phyloP scores from a whole-genome alignment of 2,329 filamentous ascomycete species.

The Neoarthrinium moseri region DNA sequence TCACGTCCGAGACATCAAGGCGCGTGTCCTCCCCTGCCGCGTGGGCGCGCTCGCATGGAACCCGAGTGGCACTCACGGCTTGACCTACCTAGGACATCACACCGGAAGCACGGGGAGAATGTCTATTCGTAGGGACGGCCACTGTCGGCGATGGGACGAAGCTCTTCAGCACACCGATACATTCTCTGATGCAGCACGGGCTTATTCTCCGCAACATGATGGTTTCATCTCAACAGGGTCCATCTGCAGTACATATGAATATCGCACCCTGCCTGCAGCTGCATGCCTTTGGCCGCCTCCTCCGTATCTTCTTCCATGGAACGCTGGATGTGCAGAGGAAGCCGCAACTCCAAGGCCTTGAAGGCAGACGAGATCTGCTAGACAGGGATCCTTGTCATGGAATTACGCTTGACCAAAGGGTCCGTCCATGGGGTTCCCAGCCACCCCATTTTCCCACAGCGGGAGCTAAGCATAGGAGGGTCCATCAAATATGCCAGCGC shows the following conservation, averaged over 20 bases:
- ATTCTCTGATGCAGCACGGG: not conserved
- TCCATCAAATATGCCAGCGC: not conserved
- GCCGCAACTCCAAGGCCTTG: not conserved
- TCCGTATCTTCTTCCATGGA: too few species aligned
- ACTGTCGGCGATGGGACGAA: not conserved
- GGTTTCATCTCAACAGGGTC: not conserved
- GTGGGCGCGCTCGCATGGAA: conserved; percentile 1
- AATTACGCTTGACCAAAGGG: not conserved
- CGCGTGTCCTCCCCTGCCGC: not conserved
- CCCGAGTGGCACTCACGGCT: too few species aligned
- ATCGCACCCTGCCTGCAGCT: not conserved
- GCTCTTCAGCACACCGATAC: not conserved
- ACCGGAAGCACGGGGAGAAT: too few species aligned
- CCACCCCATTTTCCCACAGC: conserved; percentile 5
- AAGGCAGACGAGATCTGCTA: not conserved
- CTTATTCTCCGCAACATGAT: not conserved
- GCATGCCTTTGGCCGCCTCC: not conserved
- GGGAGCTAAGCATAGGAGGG: conserved; percentile 4
- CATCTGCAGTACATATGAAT: not conserved
- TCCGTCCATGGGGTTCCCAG: conserved; percentile 3
- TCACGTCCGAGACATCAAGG: too few species aligned
- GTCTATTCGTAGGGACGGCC: not conserved
- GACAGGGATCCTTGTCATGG: not conserved
- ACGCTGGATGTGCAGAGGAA: too few species aligned
- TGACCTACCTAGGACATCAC: too few species aligned